A percentile compares a stretch with the other conserved stretches of the same genome.
These are phyloP conservation scores for Hibiscus tridactylites DNA, from an alignment of 345 rosid genomes.

Conservation along the genomic window DNA sequence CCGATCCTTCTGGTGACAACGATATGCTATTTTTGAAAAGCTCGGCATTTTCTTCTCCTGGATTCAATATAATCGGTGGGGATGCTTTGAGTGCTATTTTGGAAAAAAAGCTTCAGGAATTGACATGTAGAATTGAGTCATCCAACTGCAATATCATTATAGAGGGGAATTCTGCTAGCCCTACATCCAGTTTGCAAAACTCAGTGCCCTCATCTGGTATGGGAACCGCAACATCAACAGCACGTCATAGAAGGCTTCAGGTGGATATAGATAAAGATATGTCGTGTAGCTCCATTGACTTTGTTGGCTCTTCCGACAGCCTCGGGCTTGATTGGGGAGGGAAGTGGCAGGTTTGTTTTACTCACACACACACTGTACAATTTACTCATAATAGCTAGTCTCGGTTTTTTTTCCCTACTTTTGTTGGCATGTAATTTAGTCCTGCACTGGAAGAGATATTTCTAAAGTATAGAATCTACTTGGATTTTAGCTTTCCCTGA, in stretches of 20 bases:
- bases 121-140: constrained; percentile 52
- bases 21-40: constrained; percentile 19
- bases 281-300: constrained; percentile 24
- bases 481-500: neutral
- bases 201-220: constrained; percentile 19
- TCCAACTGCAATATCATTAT: constrained; percentile 36
- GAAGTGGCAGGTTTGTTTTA: constrained; percentile 51
- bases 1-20: constrained; percentile 17
- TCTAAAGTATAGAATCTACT: neutral
- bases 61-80: constrained; percentile 37
- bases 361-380: neutral
- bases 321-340: constrained; percentile 14
- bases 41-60: constrained; percentile 25
- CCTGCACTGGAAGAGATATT: neutral
- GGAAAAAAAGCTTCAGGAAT: constrained; percentile 70
- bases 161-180: constrained; percentile 31
- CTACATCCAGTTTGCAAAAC: constrained; percentile 29
- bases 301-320: constrained; percentile 32
- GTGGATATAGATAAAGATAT: constrained; percentile 22
- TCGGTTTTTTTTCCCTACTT: neutral
- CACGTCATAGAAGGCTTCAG: constrained; percentile 26
- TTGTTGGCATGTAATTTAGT: neutral
- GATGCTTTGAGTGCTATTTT: constrained; percentile 54
- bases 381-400: neutral
- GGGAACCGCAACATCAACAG: constrained; percentile 21